Conservation (phyloP, 176 grass and related monocot genomes). For the Miscanthus lutarioriparius region DNA sequence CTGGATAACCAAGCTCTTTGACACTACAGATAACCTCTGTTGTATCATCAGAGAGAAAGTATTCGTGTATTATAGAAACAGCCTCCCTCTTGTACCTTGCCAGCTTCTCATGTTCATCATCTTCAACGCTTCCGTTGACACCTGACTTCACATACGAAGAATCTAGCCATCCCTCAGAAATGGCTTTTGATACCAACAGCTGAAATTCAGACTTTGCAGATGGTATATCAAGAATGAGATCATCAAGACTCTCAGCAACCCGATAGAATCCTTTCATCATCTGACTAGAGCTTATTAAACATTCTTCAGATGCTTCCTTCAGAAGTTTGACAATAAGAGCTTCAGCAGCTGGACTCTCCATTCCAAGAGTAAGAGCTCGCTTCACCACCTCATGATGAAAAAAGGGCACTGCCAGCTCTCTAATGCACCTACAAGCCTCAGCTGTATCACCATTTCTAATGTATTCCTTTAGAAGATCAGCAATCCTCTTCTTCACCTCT, state of each 20-base stretch:
- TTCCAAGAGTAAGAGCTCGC: conserved; percentile 75
- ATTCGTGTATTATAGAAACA: conserved; percentile 93
- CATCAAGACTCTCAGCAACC: conserved; percentile 74
- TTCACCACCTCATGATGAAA: conserved; percentile 98
- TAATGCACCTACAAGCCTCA: conserved; percentile 93
- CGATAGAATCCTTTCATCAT: conserved; percentile 85
- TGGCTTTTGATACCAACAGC: conserved; percentile 61
- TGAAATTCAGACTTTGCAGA: conserved; percentile 76
- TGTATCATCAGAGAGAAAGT: conserved; percentile 89
- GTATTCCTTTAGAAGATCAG: conserved; percentile 90
- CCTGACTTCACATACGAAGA: conserved; percentile 48
- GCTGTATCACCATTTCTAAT: conserved; percentile 70
- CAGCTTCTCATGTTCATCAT: conserved; percentile 74
- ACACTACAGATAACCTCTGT: conserved; percentile 74
- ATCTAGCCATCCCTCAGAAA: conserved; percentile 83
- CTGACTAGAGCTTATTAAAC: conserved; percentile 90
- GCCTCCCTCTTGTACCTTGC: conserved; percentile 76
- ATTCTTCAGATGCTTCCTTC: conserved; percentile 86
- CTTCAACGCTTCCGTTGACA: conserved; percentile 42
- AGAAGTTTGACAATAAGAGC: conserved; percentile 64
- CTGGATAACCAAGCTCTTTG: conserved; percentile 69
- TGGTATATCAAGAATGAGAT: conserved; percentile 91
- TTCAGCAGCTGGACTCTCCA: conserved; percentile 83
- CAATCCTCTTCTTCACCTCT: conserved; percentile 79
- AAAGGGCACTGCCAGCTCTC: conserved; percentile 88